Conservation (phyloP, 495 filamentous ascomycete species). For the Xylaria intraflava region DNA sequence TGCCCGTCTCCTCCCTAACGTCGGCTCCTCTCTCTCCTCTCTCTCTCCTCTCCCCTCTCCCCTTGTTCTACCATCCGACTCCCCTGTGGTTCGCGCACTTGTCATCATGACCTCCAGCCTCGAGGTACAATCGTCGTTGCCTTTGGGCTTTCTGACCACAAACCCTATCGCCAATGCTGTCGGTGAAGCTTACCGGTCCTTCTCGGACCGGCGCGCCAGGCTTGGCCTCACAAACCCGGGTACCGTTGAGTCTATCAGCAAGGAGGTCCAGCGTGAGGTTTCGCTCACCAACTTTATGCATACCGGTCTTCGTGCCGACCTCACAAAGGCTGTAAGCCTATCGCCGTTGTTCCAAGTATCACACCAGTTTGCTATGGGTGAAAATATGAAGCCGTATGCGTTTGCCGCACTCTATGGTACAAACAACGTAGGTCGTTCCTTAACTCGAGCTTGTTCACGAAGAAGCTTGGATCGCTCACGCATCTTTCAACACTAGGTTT, state of each 20-base stretch:
- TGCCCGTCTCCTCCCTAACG: background rate
- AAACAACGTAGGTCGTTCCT: conserved; percentile 61
- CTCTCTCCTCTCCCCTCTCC: conserved; percentile 2
- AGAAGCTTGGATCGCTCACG: conserved; percentile 1
- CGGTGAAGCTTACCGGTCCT: conserved; percentile 71
- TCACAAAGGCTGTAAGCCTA: conserved; percentile 91
- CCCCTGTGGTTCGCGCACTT: conserved; percentile 18
- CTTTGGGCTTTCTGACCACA: conserved; percentile 60
- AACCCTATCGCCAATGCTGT: conserved; percentile 65
- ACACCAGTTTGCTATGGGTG: conserved; percentile 91
- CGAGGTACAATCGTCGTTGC: conserved; percentile 37
- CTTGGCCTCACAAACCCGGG: conserved; percentile 89
- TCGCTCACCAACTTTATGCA: conserved; percentile 94
- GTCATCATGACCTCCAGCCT: conserved; percentile 36
- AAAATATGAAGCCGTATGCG: conserved; percentile 83
- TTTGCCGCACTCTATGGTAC: conserved; percentile 92
- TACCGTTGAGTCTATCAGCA: conserved; percentile 80
- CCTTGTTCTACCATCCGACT: conserved; percentile 1
- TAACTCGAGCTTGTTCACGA: background rate
- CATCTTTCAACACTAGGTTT: conserved; percentile 54
- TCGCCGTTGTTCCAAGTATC: conserved; percentile 93
- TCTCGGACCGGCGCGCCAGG: conserved; percentile 76
- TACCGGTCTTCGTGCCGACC: conserved; percentile 85
- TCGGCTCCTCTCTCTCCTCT: conserved; percentile 6
- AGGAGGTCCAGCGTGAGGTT: conserved; percentile 92